A percentile compares a stretch with the other conserved stretches of the same genome.
Conservation (phyloP, 805 yeast species). For the Danielia oregonensis region DNA sequence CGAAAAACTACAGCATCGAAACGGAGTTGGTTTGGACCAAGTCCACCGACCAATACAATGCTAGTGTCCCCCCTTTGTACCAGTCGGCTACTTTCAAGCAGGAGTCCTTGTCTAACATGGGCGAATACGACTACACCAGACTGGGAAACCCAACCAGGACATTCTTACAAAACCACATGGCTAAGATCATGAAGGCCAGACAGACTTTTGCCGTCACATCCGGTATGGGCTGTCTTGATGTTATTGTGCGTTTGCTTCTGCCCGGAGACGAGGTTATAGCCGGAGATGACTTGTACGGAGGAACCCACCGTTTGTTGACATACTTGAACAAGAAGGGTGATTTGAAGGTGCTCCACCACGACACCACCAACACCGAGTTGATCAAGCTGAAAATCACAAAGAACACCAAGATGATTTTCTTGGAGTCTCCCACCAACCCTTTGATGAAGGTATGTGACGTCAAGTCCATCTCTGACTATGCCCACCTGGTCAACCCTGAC, state of each 20-base stretch:
- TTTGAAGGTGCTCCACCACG: slow-evolving; percentile 68
- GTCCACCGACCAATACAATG: slow-evolving; percentile 64
- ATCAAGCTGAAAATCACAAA: slow-evolving; percentile 53
- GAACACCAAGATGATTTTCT: slow-evolving; percentile 70
- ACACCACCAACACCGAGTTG: slow-evolving; percentile 68
- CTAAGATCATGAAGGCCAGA: slow-evolving; percentile 73
- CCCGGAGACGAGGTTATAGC: slow-evolving; percentile 93
- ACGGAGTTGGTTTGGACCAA: slow-evolving; percentile 66
- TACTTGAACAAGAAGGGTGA: slow-evolving; percentile 62
- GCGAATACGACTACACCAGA: slow-evolving; percentile 73
- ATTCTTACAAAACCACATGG: slow-evolving; percentile 70
- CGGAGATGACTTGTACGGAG: slow-evolving; percentile 94
- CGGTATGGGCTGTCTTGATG: slow-evolving; percentile 93
- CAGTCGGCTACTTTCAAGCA: slow-evolving; percentile 95
- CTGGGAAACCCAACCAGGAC: slow-evolving; percentile 94
- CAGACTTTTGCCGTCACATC: slow-evolving; percentile 78
- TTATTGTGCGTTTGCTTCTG: slow-evolving; percentile 64
- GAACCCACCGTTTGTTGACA: slow-evolving; percentile 81
- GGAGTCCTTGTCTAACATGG: slow-evolving; percentile 65
- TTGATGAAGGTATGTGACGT: slow-evolving; percentile 84
- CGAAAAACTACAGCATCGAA: slow-evolving; percentile 50
- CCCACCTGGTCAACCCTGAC: slow-evolving; percentile 65
- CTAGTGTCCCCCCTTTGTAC: slow-evolving; percentile 85
- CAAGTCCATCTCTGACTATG: slow-evolving; percentile 57
- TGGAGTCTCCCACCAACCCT: slow-evolving; percentile 94